Conservation (phyloP, 805 yeast species). For the Starmerella vitae region DNA sequence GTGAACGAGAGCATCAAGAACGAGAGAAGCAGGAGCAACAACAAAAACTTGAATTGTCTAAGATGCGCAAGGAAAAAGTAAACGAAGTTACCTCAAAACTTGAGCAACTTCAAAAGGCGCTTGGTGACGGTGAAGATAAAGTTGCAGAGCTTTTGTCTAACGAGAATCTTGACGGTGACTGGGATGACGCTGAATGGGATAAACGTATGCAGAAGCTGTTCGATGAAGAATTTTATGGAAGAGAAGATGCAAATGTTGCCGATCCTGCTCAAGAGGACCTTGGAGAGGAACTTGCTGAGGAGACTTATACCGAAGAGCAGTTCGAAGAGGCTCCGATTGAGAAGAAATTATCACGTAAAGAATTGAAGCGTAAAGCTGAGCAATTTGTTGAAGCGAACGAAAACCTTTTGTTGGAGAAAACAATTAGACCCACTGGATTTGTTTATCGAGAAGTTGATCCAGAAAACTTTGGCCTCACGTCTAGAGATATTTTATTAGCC, state of each 20-base stretch:
- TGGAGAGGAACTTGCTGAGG: conserved; percentile 30
- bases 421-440: conserved; percentile 38
- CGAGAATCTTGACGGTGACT: conserved; percentile 70
- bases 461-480: conserved; percentile 72
- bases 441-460: conserved; percentile 92
- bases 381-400: conserved; percentile 65
- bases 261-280: conserved; percentile 24
- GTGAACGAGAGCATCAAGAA: conserved; percentile 54
- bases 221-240: conserved; percentile 68
- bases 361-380: conserved; percentile 55
- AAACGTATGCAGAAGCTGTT: conserved; percentile 68
- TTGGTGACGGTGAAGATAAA: conserved; percentile 42
- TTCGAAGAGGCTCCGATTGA: conserved; percentile 16
- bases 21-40: conserved; percentile 39
- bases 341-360: conserved; percentile 48
- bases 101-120: conserved; percentile 48
- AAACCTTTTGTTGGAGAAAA: conserved; percentile 50
- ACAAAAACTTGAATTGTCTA: conserved; percentile 47
- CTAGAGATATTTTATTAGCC: conserved; percentile 80
- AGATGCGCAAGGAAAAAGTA: conserved; percentile 62
- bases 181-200: conserved; percentile 87
- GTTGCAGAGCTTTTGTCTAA: conserved; percentile 57
- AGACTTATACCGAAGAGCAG: conserved; percentile 17
- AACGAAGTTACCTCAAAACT: conserved; percentile 65
- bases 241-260: conserved; percentile 22